phyloP scores from a whole-genome alignment of 352 stramenopile genomes.

The Globisporangium paroecandrum region DNA sequence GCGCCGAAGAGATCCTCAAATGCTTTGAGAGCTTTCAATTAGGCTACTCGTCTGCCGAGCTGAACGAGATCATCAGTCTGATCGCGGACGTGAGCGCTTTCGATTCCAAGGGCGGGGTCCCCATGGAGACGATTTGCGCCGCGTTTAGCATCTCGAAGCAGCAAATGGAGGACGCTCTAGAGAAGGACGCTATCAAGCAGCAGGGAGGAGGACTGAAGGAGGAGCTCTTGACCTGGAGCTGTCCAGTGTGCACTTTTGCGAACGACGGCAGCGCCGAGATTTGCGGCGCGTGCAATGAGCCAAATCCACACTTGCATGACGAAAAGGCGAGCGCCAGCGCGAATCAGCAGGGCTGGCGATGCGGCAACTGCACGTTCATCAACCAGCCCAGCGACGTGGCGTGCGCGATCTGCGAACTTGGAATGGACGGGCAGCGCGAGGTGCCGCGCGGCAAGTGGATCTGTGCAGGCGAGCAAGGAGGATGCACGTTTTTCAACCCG shows the following conservation, averaged over 20 bases:
- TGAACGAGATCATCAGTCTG: constrained; percentile 81
- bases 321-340: constrained; percentile 15
- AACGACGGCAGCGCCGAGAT: constrained; percentile 41
- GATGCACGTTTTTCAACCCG: constrained; percentile 87
- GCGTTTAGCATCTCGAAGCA: constrained; percentile 58
- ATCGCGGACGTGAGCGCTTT: constrained; percentile 55
- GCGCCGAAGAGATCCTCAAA: constrained; percentile 69
- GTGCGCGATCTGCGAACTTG: constrained; percentile 81
- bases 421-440: constrained; percentile 70
- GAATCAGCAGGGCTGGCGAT: constrained; percentile 68
- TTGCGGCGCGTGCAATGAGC: constrained; percentile 65
- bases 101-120: constrained; percentile 41
- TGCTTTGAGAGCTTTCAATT: constrained; percentile 87
- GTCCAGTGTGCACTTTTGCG: constrained; percentile 75
- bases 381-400: constrained; percentile 69
- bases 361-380: constrained; percentile 84
- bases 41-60: constrained; percentile 73
- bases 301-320: constrained; percentile 41
- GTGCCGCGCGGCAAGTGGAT: constrained; percentile 85
- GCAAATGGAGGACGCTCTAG: constrained; percentile 54
- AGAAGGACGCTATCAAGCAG: constrained; percentile 32
- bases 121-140: constrained; percentile 67
- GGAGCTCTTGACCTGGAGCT: constrained; percentile 43
- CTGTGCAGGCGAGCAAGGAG: constrained; percentile 76
- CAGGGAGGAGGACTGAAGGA: constrained; percentile 18